Base-by-base conservation (phyloP, 2,329 filamentous ascomycete species). In the Nemania bipapillata region DNA sequence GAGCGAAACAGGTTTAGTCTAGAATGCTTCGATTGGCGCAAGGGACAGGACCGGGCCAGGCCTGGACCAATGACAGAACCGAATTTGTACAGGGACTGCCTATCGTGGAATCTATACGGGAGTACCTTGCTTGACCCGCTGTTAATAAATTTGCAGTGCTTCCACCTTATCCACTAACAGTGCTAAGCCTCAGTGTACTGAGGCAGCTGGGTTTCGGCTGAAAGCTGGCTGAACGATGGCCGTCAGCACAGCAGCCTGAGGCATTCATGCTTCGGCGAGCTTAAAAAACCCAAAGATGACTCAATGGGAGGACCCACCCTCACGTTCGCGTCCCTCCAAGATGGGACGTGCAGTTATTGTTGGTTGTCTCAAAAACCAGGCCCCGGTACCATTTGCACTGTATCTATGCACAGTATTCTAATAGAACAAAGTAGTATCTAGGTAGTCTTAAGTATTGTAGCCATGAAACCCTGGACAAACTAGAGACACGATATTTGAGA, bases 251-350 rank as follows among this genome's bases (percentile, higher is more conserved):
- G 49, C 20, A 65, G 72, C 72, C 68, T 73, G 50, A 73, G 72
- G 70, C 72, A 73, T 53, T n/a, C 65, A 65, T 69, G 66, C 72
- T 66, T 71, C 69, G 71, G 71, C 71, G 69, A 73, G 71, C 56
- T 63, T 47, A 59, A 73, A 63, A 61, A 47, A 50, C n/a, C 32
- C 42, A 28, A 61, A 37, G 54, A 70, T 72, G 70, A 72, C 57
- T 72, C 69, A 71, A 68, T 40, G 32, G 37, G 49, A 40, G 32
- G 59, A 57, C 67, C 60, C 61, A 52, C 60, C 45, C 40, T 49
- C 30, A 60, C 26, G 47, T 52, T 9, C 28, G 32, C 37, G 22
- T 40, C 50, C 37, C 32, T 11, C 42, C 42, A 17, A 15, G n/a
- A 42, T 42, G 17, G 40, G 17, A 45, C 40, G n/a, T 45, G 40